A percentile compares a stretch with the other conserved stretches of the same genome.
Conservation (phyloP, 2,329 filamentous ascomycete genomes). For the Elsinoe ampelina region DNA sequence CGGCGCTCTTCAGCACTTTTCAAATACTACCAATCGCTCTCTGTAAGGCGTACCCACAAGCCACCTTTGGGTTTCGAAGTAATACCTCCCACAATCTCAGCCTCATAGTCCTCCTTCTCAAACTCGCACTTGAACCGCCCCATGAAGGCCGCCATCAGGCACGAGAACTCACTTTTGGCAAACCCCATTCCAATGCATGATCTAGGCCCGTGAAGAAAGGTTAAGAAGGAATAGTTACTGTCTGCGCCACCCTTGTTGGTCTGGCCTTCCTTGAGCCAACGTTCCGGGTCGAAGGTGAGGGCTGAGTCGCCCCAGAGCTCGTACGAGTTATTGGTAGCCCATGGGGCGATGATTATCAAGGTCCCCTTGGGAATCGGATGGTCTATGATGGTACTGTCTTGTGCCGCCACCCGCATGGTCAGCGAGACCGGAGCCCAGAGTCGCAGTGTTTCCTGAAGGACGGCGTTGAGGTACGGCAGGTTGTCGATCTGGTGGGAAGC, state of each 20-base stretch:
- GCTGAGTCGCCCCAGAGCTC: slow-evolving; percentile 71
- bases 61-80: slow-evolving; percentile 66
- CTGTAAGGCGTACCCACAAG: slow-evolving; percentile 57
- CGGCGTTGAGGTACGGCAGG: slow-evolving; percentile 70
- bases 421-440: slow-evolving; percentile 62
- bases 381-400: slow-evolving; percentile 57
- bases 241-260: slow-evolving; percentile 59
- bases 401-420: slow-evolving; percentile 56
- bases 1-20: too few relatives aligned
- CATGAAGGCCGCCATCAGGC: slow-evolving; percentile 65
- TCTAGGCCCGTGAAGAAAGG: slow-evolving; percentile 77
- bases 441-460: slow-evolving; percentile 69
- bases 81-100: slow-evolving; percentile 59
- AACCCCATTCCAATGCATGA: slow-evolving; percentile 79
- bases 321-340: slow-evolving; percentile 60
- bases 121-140: slow-evolving; percentile 63
- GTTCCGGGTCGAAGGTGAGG: slow-evolving; percentile 64
- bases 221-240: slow-evolving; percentile 69
- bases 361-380: slow-evolving; percentile 62
- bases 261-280: slow-evolving; percentile 53
- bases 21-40: slow-evolving; percentile 55
- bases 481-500: slow-evolving; percentile 54
- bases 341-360: slow-evolving; percentile 52
- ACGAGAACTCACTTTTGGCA: slow-evolving; percentile 81
- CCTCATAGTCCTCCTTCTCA: slow-evolving; percentile 51